phyloP scores from a whole-genome alignment of 1,139 yeast genomes.

The Nakaseomyces delphensis region DNA sequence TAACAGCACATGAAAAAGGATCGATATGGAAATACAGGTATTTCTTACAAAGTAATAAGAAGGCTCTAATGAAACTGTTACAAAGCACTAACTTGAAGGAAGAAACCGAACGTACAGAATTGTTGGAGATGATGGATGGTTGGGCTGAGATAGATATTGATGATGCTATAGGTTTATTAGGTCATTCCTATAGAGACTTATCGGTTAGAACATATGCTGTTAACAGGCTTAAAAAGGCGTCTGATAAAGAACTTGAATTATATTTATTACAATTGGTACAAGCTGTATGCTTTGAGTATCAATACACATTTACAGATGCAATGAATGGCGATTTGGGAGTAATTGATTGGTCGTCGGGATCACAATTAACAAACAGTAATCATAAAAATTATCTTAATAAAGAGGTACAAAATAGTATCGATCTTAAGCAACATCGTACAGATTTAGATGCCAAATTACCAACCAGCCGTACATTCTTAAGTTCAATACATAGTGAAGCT shows the following conservation, averaged over 20 bases:
- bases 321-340: conserved; percentile 38
- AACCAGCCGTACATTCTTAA: conserved; percentile 5
- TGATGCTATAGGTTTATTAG: conserved; percentile 81
- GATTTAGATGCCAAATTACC: conserved; percentile 8
- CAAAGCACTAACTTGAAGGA: conserved; percentile 87
- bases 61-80: conserved; percentile 73
- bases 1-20: conserved; percentile 78
- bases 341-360: conserved; percentile 28
- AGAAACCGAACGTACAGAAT: conserved; percentile 69
- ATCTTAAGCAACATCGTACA: neutral
- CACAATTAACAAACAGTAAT: conserved; percentile 12
- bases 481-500: conserved; percentile 13
- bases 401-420: neutral
- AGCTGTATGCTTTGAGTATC: conserved; percentile 70
- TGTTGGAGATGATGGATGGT: conserved; percentile 47
- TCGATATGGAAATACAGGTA: conserved; percentile 88
- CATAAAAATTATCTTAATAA: conserved; percentile 16
- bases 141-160: conserved; percentile 83
- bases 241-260: conserved; percentile 68
- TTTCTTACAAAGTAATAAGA: conserved; percentile 66
- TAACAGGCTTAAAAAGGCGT: conserved; percentile 66
- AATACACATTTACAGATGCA: conserved; percentile 24
- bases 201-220: conserved; percentile 79
- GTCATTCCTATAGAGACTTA: conserved; percentile 54
- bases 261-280: conserved; percentile 87